These are phyloP conservation scores for Tylopilus sp. DNA, from an alignment of 768 basidiomycete species.

Conservation along the genomic window DNA sequence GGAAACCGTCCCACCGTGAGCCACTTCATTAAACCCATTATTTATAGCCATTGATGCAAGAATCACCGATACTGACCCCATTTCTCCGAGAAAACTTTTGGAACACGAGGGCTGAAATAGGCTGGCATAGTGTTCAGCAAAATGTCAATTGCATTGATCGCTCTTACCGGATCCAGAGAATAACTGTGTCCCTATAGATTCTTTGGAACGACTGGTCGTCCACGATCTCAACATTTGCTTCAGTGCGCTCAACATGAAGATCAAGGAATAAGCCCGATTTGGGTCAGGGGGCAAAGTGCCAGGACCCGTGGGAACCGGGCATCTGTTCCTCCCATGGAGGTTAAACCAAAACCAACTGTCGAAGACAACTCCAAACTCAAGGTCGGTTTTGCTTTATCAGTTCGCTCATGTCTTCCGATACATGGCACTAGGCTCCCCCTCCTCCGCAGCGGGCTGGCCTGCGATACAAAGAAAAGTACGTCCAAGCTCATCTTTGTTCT, in stretches of 20 bases:
- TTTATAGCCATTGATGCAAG: background rate
- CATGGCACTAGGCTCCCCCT: constrained; percentile 8
- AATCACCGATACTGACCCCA: constrained; percentile 20
- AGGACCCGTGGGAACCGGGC: background rate
- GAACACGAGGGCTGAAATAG: constrained; percentile 28
- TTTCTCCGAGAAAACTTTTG: constrained; percentile 15
- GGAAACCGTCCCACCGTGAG: constrained; percentile 23
- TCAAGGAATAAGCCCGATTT: background rate
- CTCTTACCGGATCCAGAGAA: constrained; percentile 27
- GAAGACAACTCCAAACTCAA: constrained; percentile 26
- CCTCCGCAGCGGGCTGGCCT: constrained; percentile 16
- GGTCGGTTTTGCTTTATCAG: constrained; percentile 13
- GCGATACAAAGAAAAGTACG: constrained; percentile 34
- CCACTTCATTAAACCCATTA: constrained; percentile 7
- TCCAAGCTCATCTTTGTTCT: background rate
- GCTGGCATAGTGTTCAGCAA: constrained; percentile 10
- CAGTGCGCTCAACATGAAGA: constrained; percentile 12
- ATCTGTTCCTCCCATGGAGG: constrained; percentile 11
- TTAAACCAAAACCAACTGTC: constrained; percentile 10
- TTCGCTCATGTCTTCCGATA: background rate
- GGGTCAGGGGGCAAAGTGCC: background rate
- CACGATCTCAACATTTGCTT: constrained; percentile 3
- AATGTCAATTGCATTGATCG: too few relatives aligned
- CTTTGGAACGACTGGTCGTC: background rate
- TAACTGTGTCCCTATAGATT: background rate